Evolutionary conservation across 208 protist species (phyloP).

Genomic region (Angomonas deanei): DNA sequence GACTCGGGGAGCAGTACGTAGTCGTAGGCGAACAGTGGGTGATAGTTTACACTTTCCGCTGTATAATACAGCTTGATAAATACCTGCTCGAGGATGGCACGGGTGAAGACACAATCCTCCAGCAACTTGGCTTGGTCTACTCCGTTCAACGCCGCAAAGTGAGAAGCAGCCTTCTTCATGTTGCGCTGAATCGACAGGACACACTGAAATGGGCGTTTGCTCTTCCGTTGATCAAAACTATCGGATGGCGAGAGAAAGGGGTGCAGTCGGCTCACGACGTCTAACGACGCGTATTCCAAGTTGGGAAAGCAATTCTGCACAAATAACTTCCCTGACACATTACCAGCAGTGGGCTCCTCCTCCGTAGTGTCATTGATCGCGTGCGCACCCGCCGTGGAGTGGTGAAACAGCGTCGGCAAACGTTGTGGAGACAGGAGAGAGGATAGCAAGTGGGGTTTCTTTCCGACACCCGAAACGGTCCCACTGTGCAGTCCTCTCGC

Average conservation of each 20-base stretch:
- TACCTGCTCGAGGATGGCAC: constrained; percentile 28
- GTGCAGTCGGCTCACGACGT: background rate
- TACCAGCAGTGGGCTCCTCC: too few relatives aligned
- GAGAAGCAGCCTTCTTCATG: background rate
- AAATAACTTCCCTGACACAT: too few relatives aligned
- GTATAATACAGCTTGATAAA: constrained; percentile 24
- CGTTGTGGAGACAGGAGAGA: too few relatives aligned
- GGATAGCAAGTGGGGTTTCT: too few relatives aligned
- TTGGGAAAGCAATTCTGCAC: too few relatives aligned
- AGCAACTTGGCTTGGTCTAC: background rate
- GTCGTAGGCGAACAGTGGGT: background rate
- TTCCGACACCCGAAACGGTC: too few relatives aligned
- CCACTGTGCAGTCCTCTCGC: too few relatives aligned
- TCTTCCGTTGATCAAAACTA: background rate
- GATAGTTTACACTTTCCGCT: background rate
- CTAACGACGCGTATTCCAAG: background rate
- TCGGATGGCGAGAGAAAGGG: background rate
- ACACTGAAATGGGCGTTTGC: background rate
- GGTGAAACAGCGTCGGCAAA: too few relatives aligned
- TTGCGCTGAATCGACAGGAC: background rate
- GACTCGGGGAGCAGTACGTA: constrained; percentile 9
- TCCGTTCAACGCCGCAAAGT: background rate
- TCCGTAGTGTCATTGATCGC: too few relatives aligned
- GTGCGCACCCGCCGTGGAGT: too few relatives aligned
- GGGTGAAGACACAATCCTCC: constrained; percentile 3